Evolutionary conservation across 306 rosid genomes (phyloP), one percentile per base, ranked within the genome.

Genomic region (Hylodesmum podocarpum): DNA sequence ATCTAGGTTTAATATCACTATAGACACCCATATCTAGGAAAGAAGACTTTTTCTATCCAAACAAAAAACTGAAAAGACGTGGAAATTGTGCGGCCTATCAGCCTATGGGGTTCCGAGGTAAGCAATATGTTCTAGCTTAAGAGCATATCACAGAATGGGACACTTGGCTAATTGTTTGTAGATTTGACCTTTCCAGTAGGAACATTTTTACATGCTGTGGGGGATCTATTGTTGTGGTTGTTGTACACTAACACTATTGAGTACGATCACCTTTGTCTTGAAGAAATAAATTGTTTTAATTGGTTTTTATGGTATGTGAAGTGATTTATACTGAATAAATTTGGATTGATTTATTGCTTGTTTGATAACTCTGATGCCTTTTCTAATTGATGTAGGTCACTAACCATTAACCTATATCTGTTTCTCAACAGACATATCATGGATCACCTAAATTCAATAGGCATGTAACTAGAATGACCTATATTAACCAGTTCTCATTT

Each of bases 251-350:
- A 33, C 53, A 40, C 54, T 21, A 46, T 51, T 31, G 69, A 61
- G 44, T 51, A 7, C 24, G 68, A 51, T 76, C 22, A 55, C 66
- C 71, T 28, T 54, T 70, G 46, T 51, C 66, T 65, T 67, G 33
- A 67, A 36, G 64, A 74, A 74, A 67, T 63, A 36, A 29, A 44
- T 31, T 41, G 33, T 33, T 43, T 53, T 41, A 31, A 36, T 33
- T 64, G 69, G 58, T 55, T 21, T 12, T 43, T n/a, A 27, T n/a
- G 53, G 44, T n/a, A 72, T 16, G 58, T 19, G 46, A 72, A 25
- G 58, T 19, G 46, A 82, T 37, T 66, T 27, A 19, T 49, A 18
- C 54, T 44, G 75, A 64, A 44, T 63, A 61, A 47, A 49, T 50
- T 16, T 46, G 58, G 72, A 58, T 33, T 47, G 80, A n/a, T n/a